phyloP scores from a whole-genome alignment of 2,329 filamentous ascomycete species.

The Xylaria sp. region DNA sequence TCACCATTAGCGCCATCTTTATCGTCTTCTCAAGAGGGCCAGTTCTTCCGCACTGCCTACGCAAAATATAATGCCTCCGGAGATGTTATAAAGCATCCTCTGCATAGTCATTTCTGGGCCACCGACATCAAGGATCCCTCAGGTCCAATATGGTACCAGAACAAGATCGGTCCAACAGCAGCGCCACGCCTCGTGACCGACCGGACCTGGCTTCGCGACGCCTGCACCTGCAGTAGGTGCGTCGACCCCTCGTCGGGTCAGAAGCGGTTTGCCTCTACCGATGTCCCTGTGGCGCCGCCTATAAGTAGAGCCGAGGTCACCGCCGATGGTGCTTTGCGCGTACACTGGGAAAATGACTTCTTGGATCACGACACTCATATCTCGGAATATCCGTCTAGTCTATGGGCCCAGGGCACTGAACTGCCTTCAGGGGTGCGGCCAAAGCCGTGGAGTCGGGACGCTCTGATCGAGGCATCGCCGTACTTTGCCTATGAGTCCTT shows the following conservation, averaged over 20 bases:
- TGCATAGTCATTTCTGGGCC: not conserved
- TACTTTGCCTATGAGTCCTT: conserved; percentile 78
- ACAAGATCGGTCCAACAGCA: not conserved
- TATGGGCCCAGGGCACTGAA: conserved; percentile 4
- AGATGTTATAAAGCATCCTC: not conserved
- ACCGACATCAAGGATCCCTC: not conserved
- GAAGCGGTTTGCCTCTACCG: conserved; percentile 72
- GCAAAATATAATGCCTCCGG: not conserved
- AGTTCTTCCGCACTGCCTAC: not conserved
- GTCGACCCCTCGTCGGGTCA: conserved; percentile 69
- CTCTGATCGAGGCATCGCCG: conserved; percentile 54
- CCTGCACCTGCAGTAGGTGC: conserved; percentile 67
- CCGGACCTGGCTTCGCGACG: conserved; percentile 62
- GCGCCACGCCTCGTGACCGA: conserved; percentile 5
- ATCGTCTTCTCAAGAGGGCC: too few relatives aligned
- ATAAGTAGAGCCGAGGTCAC: conserved; percentile 52
- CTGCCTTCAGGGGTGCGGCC: not conserved
- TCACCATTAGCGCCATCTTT: not conserved
- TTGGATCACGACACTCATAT: conserved; percentile 45
- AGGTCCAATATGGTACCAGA: not conserved
- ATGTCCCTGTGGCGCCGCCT: conserved; percentile 62
- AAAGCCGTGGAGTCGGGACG: conserved; percentile 48
- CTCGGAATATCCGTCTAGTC: conserved; percentile 50
- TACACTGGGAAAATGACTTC: conserved; percentile 69
- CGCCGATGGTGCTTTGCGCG: conserved; percentile 59